A percentile compares a stretch with the other conserved stretches of the same genome.
Evolutionary conservation across 306 rosid genomes (phyloP).

Genomic region (Alnus glutinosa): DNA sequence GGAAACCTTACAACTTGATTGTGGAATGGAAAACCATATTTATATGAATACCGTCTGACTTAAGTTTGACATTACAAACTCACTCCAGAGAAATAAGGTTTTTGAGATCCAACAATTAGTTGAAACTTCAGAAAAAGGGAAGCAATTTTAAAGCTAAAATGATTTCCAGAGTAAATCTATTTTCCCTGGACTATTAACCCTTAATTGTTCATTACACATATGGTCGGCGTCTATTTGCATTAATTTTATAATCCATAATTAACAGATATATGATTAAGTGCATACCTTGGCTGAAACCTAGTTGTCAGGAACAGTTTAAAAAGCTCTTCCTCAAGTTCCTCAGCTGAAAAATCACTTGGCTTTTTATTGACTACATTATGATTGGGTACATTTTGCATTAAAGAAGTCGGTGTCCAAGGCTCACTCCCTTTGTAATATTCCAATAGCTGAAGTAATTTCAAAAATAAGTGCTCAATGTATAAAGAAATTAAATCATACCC

Average conservation of each 20-base stretch:
- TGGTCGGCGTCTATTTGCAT: background rate
- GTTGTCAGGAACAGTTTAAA: conserved; percentile 48
- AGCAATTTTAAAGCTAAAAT: background rate
- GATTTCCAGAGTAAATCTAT: background rate
- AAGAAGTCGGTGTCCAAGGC: conserved; percentile 61
- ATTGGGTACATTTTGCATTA: conserved; percentile 13
- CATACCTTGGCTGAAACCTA: conserved; percentile 76
- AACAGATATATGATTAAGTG: conserved; percentile 1
- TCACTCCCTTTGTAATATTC: conserved; percentile 51
- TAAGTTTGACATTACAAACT: background rate
- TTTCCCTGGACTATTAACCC: background rate
- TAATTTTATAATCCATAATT: background rate
- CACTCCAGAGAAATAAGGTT: background rate
- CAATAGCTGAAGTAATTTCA: conserved; percentile 63
- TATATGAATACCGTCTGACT: background rate
- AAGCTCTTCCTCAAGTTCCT: conserved; percentile 55
- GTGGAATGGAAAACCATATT: background rate
- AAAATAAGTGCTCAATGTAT: conserved; percentile 15
- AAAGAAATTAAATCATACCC: background rate
- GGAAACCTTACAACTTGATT: background rate
- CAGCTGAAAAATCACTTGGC: conserved; percentile 35
- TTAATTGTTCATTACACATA: background rate
- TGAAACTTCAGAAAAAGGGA: conserved; percentile 5
- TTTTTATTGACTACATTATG: conserved; percentile 12
- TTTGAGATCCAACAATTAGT: conserved; percentile 8